Evolutionary conservation across 768 basidiomycete species (phyloP).

Genomic region (Mycena galericulata): DNA sequence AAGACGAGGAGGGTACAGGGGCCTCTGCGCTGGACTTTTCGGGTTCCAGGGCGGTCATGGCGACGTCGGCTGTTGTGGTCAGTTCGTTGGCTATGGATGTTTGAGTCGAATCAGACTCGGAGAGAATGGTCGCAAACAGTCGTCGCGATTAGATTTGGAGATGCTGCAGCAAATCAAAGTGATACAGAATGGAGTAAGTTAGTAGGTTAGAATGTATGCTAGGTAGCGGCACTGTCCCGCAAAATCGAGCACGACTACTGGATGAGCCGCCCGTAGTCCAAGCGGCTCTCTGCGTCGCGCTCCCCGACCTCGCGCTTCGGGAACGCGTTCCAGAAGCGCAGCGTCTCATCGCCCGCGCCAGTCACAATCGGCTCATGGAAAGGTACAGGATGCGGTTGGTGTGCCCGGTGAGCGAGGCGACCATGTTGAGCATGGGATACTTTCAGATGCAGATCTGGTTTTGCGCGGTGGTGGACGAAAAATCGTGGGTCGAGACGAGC

Average conservation of each 20-base stretch:
- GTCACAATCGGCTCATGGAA: constrained; percentile 98
- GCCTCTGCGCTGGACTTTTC: background rate
- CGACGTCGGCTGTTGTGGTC: constrained; percentile 19
- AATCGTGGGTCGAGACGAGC: constrained; percentile 97
- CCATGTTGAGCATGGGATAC: too few species aligned
- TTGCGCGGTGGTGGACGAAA: constrained; percentile 92
- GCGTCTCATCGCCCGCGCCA: too few species aligned
- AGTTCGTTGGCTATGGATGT: constrained; percentile 23
- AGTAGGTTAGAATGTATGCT: constrained; percentile 17
- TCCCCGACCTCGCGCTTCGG: constrained; percentile 71
- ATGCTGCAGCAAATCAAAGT: constrained; percentile 16
- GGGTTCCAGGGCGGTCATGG: constrained; percentile 15
- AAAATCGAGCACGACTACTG: constrained; percentile 48
- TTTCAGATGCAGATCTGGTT: constrained; percentile 97
- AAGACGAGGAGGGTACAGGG: background rate
- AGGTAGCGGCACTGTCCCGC: constrained; percentile 23
- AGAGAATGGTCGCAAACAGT: constrained; percentile 19
- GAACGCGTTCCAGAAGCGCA: constrained; percentile 99
- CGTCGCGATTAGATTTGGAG: background rate
- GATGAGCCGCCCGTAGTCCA: constrained; percentile 67
- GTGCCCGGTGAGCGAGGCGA: constrained; percentile 92
- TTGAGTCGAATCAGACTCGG: constrained; percentile 9
- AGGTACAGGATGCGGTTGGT: constrained; percentile 95
- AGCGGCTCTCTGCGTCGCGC: constrained; percentile 54
- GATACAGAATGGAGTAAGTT: constrained; percentile 20